phyloP scores from a whole-genome alignment of 164 flowering plant genomes.

The Echeveria elegans region DNA sequence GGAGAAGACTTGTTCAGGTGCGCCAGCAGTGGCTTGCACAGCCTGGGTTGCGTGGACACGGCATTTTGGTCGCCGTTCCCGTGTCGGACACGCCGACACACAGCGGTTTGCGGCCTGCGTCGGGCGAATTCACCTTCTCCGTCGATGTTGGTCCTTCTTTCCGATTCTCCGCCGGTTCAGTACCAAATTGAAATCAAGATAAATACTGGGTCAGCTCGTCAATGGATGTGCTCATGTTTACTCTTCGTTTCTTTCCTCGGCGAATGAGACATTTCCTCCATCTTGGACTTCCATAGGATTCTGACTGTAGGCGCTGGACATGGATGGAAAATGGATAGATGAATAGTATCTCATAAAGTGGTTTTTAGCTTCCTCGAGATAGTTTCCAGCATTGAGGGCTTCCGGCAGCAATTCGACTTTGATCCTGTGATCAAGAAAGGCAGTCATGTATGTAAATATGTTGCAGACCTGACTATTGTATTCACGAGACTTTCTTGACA shows the following conservation, averaged over 20 bases:
- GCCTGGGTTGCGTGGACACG: no score
- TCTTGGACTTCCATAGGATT: constrained; percentile 51
- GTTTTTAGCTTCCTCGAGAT: constrained; percentile 66
- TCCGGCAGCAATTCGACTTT: constrained; percentile 76
- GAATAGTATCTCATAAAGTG: constrained; percentile 71
- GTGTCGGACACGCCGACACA: no score
- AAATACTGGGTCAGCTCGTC: constrained; percentile 88
- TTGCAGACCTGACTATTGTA: constrained; percentile 71
- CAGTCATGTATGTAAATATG: constrained; percentile 74
- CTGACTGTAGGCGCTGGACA: constrained; percentile 33
- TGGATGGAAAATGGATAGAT: constrained; percentile 48
- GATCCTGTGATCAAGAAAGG: constrained; percentile 89
- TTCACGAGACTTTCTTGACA: constrained; percentile 49
- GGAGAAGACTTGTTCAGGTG: constrained; percentile 69
- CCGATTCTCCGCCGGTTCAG: constrained; percentile 92
- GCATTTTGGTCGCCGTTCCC: no score
- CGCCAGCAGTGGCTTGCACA: constrained; percentile 64
- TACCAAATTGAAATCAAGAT: no score
- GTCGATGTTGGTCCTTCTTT: no score
- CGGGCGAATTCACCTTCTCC: no score
- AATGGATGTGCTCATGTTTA: constrained; percentile 45
- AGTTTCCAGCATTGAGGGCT: constrained; percentile 47
- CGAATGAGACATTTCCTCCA: constrained; percentile 65
- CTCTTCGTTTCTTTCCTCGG: constrained; percentile 74
- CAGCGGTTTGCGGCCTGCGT: no score